Conservation (phyloP, 208 protist genomes). For the Borovskyia barvae region DNA sequence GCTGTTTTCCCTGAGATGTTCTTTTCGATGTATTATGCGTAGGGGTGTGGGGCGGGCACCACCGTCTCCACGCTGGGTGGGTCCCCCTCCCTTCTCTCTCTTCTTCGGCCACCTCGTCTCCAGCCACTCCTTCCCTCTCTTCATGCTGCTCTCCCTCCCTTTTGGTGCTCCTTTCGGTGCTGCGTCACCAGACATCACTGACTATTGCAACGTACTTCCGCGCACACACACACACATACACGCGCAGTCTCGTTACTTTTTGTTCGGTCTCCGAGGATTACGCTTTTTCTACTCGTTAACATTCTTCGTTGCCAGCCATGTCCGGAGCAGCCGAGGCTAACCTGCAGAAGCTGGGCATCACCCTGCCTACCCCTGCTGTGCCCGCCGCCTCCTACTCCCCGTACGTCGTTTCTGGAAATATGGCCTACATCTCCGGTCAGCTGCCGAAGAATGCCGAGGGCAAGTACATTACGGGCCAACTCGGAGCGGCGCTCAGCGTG, state of each 20-base stretch:
- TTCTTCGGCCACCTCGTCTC: too few species aligned
- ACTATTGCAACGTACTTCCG: not conserved
- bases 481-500: constrained; percentile 44
- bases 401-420: constrained; percentile 37
- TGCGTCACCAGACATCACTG: too few species aligned
- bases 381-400: constrained; percentile 74
- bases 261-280: not conserved
- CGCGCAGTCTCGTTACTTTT: not conserved
- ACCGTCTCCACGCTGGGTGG: too few species aligned
- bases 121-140: not conserved
- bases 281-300: not conserved
- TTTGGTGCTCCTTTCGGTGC: not conserved
- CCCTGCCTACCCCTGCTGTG: constrained; percentile 47
- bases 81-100: too few species aligned
- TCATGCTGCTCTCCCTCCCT: not conserved
- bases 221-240: constrained; percentile 3
- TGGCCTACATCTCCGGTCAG: constrained; percentile 73
- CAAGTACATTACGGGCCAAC: constrained; percentile 45
- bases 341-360: constrained; percentile 61
- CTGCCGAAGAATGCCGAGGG: constrained; percentile 58
- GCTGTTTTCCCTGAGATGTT: too few species aligned
- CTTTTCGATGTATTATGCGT: too few species aligned
- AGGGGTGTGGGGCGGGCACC: too few species aligned
- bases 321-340: constrained; percentile 34
- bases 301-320: constrained; percentile 18